Evolutionary conservation across 2,329 filamentous ascomycete genomes (phyloP), one percentile per base, ranked within the genome.

Genomic region (Fusarium scirpi): DNA sequence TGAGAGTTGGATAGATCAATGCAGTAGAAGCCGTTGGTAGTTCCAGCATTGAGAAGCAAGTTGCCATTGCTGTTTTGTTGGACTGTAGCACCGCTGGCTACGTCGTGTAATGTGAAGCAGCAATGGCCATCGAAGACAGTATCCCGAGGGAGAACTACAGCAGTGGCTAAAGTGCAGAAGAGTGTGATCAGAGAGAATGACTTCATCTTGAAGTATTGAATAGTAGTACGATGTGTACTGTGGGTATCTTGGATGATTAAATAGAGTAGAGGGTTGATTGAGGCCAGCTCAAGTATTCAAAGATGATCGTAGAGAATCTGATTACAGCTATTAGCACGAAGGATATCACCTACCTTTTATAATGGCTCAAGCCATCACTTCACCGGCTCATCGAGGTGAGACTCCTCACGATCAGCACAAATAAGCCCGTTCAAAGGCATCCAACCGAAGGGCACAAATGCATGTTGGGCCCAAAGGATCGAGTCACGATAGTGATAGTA

Each of bases 21-120:
- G 63, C 79, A 80, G 62, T 77, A 80, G 72, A 76, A 77, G 24
- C 77, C 78, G 0, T 71, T 55, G 2, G 73, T 62, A 8, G 72
- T 61, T 46, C 49, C 66, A 4, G 70, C 71, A 18, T 73, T 67
- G 27, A 80, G 62, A 49, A 76, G 76, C 24, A 79, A 58, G 44
- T 70, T 69, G 46, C 78, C 78, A 22, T 60, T 69, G n/a, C 58
- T 55, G 44, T 75, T 69, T 63, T 80, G 74, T 62, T 76, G 74
- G 27, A 78, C 66, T 24, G 69, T 62, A 16, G 70, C 67, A 22
- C 73, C 68, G 25, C 63, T 69, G 43, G 70, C 56, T 18, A 68
- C 58, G 16, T 79, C 76, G 29, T 72, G 72, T 22, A 80, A 68
- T 12, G 73, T 72, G 65, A 80, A 80, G 68, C 79, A 80, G 63